Conservation (phyloP, 2,329 filamentous ascomycete species). For the Verticillium nonalfalfae region DNA sequence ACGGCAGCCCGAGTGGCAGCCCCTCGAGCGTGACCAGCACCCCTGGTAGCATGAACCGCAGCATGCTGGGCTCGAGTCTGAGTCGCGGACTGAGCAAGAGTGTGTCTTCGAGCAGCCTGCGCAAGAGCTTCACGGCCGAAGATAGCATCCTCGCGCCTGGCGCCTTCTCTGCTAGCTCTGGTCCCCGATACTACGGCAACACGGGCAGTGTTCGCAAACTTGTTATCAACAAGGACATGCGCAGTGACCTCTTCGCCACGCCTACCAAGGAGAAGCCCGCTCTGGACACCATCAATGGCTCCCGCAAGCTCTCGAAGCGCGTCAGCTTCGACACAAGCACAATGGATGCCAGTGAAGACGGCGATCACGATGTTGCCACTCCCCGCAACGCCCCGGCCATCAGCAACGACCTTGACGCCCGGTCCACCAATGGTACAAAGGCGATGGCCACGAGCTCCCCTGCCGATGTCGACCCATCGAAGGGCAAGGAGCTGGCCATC, state of each 20-base stretch:
- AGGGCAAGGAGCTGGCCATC: conserved; percentile 69
- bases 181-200: conserved; percentile 58
- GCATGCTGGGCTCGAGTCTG: conserved; percentile 58
- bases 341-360: conserved; percentile 23
- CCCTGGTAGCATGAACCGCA: conserved; percentile 60
- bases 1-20: conserved; percentile 71
- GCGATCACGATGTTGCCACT: conserved; percentile 2
- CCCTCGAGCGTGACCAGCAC: conserved; percentile 63
- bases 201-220: conserved; percentile 78
- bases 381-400: conserved; percentile 1
- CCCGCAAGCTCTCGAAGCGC: conserved; percentile 65
- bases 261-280: conserved; percentile 45
- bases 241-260: conserved; percentile 63
- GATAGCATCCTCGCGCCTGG: conserved; percentile 83
- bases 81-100: conserved; percentile 76
- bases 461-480: conserved; percentile 27
- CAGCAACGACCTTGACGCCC: background rate
- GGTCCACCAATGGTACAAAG: background rate
- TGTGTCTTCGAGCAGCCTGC: conserved; percentile 79
- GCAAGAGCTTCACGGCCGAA: conserved; percentile 73
- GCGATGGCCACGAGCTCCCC: background rate
- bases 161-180: conserved; percentile 68
- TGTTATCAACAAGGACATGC: conserved; percentile 82
- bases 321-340: conserved; percentile 83
- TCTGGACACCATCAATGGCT: conserved; percentile 32